Evolutionary conservation across 1,284 basidiomycete genomes (phyloP).

Genomic region (Fomitopsis pinicola): DNA sequence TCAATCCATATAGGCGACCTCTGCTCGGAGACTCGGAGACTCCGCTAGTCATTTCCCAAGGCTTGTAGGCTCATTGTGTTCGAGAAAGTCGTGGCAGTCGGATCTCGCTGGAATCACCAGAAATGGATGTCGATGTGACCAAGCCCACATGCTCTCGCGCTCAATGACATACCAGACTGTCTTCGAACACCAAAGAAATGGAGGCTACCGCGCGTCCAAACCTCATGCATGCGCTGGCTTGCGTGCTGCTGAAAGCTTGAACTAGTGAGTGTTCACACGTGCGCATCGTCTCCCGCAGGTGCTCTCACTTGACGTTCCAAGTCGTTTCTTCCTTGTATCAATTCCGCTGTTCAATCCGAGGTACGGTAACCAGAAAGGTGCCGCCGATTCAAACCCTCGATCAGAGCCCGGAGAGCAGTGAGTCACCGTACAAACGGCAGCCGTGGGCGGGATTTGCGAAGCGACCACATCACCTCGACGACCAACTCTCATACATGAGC

Average conservation of each 20-base stretch:
- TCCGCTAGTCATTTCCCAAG: too few species aligned
- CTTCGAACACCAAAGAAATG: neutral
- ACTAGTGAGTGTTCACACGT: neutral
- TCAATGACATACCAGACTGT: neutral
- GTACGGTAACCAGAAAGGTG: too few species aligned
- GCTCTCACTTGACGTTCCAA: neutral
- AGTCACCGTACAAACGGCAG: too few species aligned
- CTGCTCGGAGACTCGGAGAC: too few species aligned
- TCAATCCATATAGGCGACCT: too few species aligned
- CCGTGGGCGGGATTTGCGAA: too few species aligned
- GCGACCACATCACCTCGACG: too few species aligned
- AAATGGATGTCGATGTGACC: neutral
- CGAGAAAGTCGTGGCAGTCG: neutral
- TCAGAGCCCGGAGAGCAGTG: too few species aligned
- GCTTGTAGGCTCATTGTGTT: too few species aligned
- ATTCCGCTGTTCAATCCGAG: too few species aligned
- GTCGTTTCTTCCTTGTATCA: neutral
- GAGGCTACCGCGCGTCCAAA: neutral
- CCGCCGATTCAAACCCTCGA: too few species aligned
- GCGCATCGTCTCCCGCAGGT: neutral
- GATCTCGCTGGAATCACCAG: neutral
- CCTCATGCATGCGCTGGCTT: neutral
- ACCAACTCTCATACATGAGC: too few species aligned
- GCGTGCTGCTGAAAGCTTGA: neutral
- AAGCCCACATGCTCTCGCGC: neutral